A percentile compares a stretch with the other conserved stretches of the same genome.
These are phyloP conservation scores for Cyphellophora europaea DNA, from an alignment of 2,329 filamentous ascomycete species.

Conservation along the genomic window DNA sequence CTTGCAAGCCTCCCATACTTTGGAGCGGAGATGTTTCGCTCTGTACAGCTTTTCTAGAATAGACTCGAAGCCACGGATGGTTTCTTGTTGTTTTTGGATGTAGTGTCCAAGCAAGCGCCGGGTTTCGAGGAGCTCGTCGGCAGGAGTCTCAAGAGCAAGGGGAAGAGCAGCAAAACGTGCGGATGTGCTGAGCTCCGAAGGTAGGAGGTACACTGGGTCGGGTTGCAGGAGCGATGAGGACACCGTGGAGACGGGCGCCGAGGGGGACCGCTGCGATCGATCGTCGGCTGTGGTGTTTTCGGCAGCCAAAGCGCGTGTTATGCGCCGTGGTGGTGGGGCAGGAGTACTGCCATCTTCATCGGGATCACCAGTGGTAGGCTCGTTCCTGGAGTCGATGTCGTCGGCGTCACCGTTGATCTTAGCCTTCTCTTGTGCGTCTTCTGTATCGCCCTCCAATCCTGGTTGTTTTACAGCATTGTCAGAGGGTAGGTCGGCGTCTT, in stretches of 20 bases:
- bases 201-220: constrained; percentile 49
- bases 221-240: constrained; percentile 33
- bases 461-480: neutral
- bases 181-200: constrained; percentile 40
- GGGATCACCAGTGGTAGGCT: too few relatives aligned
- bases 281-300: constrained; percentile 22
- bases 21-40: constrained; percentile 50
- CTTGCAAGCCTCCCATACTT: constrained; percentile 52
- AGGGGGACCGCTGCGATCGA: constrained; percentile 18
- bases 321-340: constrained; percentile 32
- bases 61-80: constrained; percentile 46
- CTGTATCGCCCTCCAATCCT: neutral
- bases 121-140: constrained; percentile 53
- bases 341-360: constrained; percentile 16
- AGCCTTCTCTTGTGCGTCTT: constrained; percentile 3
- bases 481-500: constrained; percentile 1
- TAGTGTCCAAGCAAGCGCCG: constrained; percentile 51
- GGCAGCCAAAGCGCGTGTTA: constrained; percentile 35
- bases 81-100: constrained; percentile 58
- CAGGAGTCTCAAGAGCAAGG: constrained; percentile 45
- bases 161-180: constrained; percentile 43
- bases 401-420: constrained; percentile 14
- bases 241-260: constrained; percentile 21
- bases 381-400: too few relatives aligned
- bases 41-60: constrained; percentile 48